Base-by-base conservation (phyloP, 2,329 filamentous ascomycete genomes). In the Ascochyta pisi region DNA sequence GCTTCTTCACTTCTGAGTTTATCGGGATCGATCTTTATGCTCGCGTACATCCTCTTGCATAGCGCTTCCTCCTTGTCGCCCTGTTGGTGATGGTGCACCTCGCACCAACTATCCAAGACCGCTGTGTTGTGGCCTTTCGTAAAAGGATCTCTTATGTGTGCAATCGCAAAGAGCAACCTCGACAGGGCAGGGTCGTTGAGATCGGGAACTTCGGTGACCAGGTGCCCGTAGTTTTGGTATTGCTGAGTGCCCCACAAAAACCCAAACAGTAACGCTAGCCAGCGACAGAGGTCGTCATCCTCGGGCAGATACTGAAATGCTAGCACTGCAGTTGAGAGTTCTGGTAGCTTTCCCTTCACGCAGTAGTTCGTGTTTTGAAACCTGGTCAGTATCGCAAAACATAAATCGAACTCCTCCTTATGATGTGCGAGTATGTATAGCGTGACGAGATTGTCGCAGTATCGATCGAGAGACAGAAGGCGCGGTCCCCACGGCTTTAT, bases 391-490 rank as follows among this genome's bases (percentile, higher is more conserved):
- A 60, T 33, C 3, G 48, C 51, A 35, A 60, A 63, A 4, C 58
- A 42, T 13, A 62, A 19, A 4, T 47, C 47, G 7, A 3, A 27
- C 12, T 55, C 44, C 4, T 24, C 13, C 6, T 42, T 38, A 12
- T 41, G 41, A 12, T 50, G 26, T 5, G 54, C 50, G 34, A 65
- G 35, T 10, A 65, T 60, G 51, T 64, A 65, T 4, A 62, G 24
- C 12, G 50, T 53, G 3, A 65, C 40, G 1, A 67, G 58, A 13
- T 57, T 55, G 23, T 48, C 23, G 47, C 66, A 68, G 55, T 62
- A 61, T 6, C 52, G 15, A 5, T 57, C 19, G 16, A 67, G 53
- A 3, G 27, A 45, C 5, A 37, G 19, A 2, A 23, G 6, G 24
- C 9, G 31, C 22, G 19, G 26, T 12, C 2, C 15, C 22, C 39